These are phyloP conservation scores for Oenanthe sinensis DNA, from an alignment of 129 eudicot species.

Conservation along the genomic window DNA sequence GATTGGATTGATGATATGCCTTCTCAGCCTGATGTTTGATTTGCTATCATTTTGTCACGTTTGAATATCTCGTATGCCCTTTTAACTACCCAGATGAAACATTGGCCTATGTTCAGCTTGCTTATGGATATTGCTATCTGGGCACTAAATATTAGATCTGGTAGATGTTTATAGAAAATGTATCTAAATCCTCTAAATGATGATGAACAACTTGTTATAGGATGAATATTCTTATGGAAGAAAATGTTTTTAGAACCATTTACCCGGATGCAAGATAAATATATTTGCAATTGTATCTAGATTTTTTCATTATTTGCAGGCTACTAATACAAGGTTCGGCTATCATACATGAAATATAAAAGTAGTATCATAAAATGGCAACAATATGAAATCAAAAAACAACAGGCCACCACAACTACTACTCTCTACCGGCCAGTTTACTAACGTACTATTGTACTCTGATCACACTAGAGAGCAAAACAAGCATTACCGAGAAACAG, in stretches of 20 bases:
- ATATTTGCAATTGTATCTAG: background rate
- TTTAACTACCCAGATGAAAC: background rate
- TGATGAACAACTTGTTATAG: background rate
- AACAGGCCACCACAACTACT: background rate
- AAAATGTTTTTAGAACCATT: background rate
- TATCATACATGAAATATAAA: no score
- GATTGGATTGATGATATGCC: slow-evolving; percentile 51
- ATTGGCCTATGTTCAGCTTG: background rate
- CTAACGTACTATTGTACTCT: background rate
- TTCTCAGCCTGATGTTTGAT: slow-evolving; percentile 1
- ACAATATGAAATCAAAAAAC: background rate
- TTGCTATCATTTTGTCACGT: background rate
- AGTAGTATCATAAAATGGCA: background rate
- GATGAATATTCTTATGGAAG: background rate
- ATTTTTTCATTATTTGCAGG: background rate
- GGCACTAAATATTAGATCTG: background rate
- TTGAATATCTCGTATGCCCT: background rate
- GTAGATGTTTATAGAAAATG: background rate
- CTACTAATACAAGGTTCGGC: background rate
- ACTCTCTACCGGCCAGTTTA: background rate
- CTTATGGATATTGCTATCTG: slow-evolving; percentile 5
- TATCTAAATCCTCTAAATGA: background rate
- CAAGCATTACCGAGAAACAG: background rate
- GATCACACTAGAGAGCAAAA: background rate
- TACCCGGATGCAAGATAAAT: background rate